Evolutionary conservation across 352 stramenopile species (phyloP), one percentile per base, ranked within the genome.

Genomic region (Globisporangium recalcitrans): DNA sequence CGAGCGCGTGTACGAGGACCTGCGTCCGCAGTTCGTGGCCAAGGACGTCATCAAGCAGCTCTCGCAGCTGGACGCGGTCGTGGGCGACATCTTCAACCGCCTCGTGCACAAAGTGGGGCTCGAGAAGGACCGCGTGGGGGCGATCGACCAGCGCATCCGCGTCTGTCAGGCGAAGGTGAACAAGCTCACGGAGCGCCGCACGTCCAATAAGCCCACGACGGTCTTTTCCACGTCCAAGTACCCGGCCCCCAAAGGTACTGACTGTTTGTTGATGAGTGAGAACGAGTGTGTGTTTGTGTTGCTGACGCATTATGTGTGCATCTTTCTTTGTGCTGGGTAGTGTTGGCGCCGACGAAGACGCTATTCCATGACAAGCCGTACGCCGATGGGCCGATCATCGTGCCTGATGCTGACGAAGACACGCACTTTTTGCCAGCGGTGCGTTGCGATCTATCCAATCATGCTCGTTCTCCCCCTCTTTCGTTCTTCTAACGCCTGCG

Each of bases 221-320:
- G 82, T 95, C n/a, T 95, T 93, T 70, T 93, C 84, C 26, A 95
- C 86, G 27, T 91, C 86, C 61, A 92, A 90, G 65, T 95, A 92
- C 67, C 86, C 86, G 10, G 84, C 86, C 4, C 86, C 86, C 11
- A 86, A 88, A 68, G 71, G 71, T 74, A 19, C 19, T 19, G 6
- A 11, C 10, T 36, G 14, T 34, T 8, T 34, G 4, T 58, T 42
- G 24, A 14, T 46, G 34, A 42, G 34, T 19, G 14, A 42, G 14
- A 42, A 13, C 14, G 36, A 44, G 13, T 32, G 13, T 27, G 24
- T n/a, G 26, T 2, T 1, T 61, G n/a, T 53, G 36, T 27, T 46
- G 14, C 27, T 22, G 26, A 36, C 26, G 16, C 14, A 29, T n/a
- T 44, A 9, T 52, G 21, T 4, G 22, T 63, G 31, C 42, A 42